Evolutionary conservation across 78 protist species (phyloP).

Genomic region (Pigoraptor vietnamica): DNA sequence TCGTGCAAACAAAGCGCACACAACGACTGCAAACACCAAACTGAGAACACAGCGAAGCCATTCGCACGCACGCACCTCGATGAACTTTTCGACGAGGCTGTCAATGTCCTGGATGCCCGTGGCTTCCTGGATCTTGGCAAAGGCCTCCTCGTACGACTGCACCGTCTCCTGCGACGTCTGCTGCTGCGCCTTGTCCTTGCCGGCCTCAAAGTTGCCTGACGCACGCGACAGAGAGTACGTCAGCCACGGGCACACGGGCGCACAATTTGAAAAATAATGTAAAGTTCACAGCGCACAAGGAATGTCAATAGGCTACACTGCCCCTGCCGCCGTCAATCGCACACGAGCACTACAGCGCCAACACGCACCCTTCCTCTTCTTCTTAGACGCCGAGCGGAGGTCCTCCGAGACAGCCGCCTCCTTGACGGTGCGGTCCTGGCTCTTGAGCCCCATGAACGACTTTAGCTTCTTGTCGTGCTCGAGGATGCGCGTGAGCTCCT

Average conservation of each 20-base stretch:
- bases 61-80: no score
- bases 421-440: not conserved
- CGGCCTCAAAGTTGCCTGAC: not conserved
- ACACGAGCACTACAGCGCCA: not conserved
- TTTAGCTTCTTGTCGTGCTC: slow-evolving; percentile 44
- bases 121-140: slow-evolving; percentile 55
- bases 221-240: not conserved
- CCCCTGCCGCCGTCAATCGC: not conserved
- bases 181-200: not conserved
- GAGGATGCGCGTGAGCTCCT: slow-evolving; percentile 22
- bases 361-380: slow-evolving; percentile 12
- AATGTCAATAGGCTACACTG: not conserved
- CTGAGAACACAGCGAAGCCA: no score
- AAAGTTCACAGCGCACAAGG: not conserved
- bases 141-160: slow-evolving; percentile 64
- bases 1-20: no score
- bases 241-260: not conserved
- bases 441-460: slow-evolving; percentile 15
- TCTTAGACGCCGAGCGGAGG: not conserved
- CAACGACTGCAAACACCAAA: no score
- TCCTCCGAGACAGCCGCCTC: not conserved
- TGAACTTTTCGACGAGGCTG: slow-evolving; percentile 50
- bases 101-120: slow-evolving; percentile 64
- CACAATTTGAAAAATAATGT: no score
- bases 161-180: slow-evolving; percentile 16